Percentiles rank a stretch among this genome's conserved stretches.
phyloP scores from a whole-genome alignment of 1,139 yeast genomes.

The Geotrichum fermentans region DNA sequence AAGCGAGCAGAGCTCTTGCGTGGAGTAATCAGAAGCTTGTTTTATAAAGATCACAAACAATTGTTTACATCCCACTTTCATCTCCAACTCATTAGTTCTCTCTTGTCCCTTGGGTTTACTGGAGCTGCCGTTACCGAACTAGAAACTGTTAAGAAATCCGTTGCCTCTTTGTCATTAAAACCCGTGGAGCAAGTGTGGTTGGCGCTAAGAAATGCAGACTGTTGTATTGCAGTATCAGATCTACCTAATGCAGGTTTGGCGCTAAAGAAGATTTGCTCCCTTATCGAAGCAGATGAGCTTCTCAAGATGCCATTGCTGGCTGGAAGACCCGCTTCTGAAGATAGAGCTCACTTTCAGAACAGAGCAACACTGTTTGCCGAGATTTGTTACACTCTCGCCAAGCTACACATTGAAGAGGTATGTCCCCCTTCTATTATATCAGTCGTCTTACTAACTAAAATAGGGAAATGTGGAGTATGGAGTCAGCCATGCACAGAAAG shows the following conservation, averaged over 20 bases:
- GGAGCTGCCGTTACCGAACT: conserved; percentile 23
- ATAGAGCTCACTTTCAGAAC: conserved; percentile 23
- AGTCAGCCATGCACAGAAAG: conserved; percentile 23
- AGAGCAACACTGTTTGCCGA: conserved; percentile 23
- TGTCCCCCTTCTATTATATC: not conserved
- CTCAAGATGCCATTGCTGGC: conserved; percentile 18
- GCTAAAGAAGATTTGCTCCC: conserved; percentile 16
- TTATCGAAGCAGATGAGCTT: conserved; percentile 20
- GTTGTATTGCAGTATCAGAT: conserved; percentile 19
- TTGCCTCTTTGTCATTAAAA: not conserved
- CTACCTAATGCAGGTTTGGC: conserved; percentile 13
- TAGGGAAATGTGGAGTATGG: conserved; percentile 24
- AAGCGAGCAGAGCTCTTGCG: conserved; percentile 22
- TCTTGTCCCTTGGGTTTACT: conserved; percentile 22
- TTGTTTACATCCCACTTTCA: conserved; percentile 13
- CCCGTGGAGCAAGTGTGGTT: conserved; percentile 18
- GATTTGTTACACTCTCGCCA: conserved; percentile 21
- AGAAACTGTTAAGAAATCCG: conserved; percentile 1
- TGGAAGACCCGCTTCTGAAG: conserved; percentile 22
- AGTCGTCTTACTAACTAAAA: conserved; percentile 3
- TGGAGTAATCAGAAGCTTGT: conserved; percentile 13
- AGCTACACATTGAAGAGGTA: conserved; percentile 18
- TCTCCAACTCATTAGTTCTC: conserved; percentile 18
- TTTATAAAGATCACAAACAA: conserved; percentile 8
- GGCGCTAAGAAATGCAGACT: conserved; percentile 21